Base-by-base conservation (phyloP, 768 basidiomycete species). In the Amanita pallidorosea region DNA sequence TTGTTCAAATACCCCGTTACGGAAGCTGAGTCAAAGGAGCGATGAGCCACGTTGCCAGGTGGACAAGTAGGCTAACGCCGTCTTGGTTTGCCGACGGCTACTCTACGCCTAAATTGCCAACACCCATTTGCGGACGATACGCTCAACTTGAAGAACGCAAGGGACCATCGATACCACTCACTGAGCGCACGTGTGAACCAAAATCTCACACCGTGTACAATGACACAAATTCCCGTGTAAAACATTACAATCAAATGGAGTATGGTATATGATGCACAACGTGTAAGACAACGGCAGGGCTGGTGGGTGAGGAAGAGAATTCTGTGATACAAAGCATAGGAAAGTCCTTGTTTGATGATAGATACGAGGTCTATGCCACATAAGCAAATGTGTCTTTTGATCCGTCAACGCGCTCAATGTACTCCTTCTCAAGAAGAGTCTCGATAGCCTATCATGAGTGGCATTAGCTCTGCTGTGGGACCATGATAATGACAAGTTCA, bases 361-460 rank as follows among this genome's bases (percentile, higher is more conserved):
- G 37, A 44, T 46, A 55, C 20, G 38, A 20, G 42, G 20, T 58
- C 73, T 67, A 85, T 53, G 83, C 84, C 57, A 85, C 77, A 62
- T 87, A 87, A 44, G 81, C 80, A 64, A 89, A 91, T 33, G 87
- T 87, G 67, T 95, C 92, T 61, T 86, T 84, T n/a, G 85, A 82
- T 9, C 85, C 88, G 18, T 92, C 90, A 12, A 91, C 85, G 27
- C 95, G 84, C 62, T 98, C 94, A 58, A 99, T 87, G 65, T 97
- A 99, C 65, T 99, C 95, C 70, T 95, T 95, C 71, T 97, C 95
- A 44, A 97, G 72, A 17, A 98, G 71, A 12, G 82, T 82, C 62
- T 95, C 92, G 53, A 97, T 95, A 3, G 90, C 88, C 86, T 88
- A 53, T 11, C 11, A n/a, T 34, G 44, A 55, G 52, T 36, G 4